phyloP scores from a whole-genome alignment of 2,329 filamentous ascomycete species.

The Coleophoma crateriformis region DNA sequence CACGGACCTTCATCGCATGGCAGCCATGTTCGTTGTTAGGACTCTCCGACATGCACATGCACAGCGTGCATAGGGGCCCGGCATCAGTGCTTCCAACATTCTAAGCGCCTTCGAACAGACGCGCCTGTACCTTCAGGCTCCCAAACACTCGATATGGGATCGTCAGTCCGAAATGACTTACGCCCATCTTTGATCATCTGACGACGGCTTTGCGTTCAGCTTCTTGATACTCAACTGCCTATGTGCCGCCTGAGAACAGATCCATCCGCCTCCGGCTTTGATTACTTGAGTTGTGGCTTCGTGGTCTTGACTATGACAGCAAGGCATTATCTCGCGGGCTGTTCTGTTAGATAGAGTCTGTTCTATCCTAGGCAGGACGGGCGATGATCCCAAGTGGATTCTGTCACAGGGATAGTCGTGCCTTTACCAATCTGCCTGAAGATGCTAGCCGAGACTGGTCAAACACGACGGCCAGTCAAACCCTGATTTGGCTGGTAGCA shows the following conservation, averaged over 20 bases:
- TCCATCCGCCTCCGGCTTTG: no score
- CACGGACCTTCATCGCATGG: not conserved
- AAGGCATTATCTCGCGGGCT: no score
- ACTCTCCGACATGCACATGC: not conserved
- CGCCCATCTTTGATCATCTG: no score
- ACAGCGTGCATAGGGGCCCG: constrained; percentile 1
- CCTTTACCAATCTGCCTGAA: not conserved
- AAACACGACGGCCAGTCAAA: not conserved
- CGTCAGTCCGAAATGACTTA: no score
- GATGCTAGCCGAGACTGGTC: not conserved
- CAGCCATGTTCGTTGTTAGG: not conserved
- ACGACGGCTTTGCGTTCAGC: no score
- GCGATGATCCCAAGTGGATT: constrained; percentile 1
- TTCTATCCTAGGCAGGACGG: constrained; percentile 1
- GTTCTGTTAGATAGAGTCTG: not conserved
- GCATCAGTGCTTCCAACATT: not conserved
- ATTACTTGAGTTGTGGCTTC: no score
- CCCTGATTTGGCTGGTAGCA: no score
- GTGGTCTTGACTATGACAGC: no score
- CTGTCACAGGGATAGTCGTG: not conserved
- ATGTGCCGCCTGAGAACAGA: no score
- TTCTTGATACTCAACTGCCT: no score
- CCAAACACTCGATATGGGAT: no score
- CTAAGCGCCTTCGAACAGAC: not conserved
- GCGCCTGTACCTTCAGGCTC: no score